Evolutionary conservation across 2,329 filamentous ascomycete species (phyloP).

Genomic region (Celoporthe dispersa): DNA sequence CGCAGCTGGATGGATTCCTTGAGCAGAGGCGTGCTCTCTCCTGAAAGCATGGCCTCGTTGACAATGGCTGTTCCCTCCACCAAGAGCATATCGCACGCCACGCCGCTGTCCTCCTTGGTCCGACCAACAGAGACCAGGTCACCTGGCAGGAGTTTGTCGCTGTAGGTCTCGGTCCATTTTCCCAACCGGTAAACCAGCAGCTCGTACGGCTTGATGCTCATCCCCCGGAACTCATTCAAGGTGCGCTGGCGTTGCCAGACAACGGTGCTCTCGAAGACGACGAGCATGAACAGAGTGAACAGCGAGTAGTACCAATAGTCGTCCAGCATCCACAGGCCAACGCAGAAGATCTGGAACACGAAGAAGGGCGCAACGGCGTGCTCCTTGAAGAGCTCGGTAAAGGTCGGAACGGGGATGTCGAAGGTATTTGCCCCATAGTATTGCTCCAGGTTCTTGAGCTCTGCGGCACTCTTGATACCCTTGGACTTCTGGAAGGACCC

Average conservation of each 20-base stretch:
- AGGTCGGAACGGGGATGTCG: slow-evolving; percentile 95
- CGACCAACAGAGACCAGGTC: slow-evolving; percentile 91
- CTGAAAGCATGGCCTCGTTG: slow-evolving; percentile 98
- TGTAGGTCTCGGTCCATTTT: slow-evolving; percentile 86
- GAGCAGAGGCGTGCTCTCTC: slow-evolving; percentile 93
- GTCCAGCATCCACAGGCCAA: slow-evolving; percentile 97
- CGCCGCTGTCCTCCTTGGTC: slow-evolving; percentile 95
- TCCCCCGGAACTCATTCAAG: slow-evolving; percentile 92
- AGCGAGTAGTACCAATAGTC: slow-evolving; percentile 99
- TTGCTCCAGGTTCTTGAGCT: slow-evolving; percentile 80
- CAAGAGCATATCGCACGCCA: slow-evolving; percentile 95
- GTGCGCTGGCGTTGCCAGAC: slow-evolving; percentile 99
- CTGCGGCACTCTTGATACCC: slow-evolving; percentile 74
- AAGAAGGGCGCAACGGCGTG: slow-evolving; percentile 99
- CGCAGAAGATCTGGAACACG: slow-evolving; percentile 98
- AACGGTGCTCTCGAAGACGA: slow-evolving; percentile 96
- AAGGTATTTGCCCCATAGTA: slow-evolving; percentile 97
- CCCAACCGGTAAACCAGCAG: slow-evolving; percentile 87
- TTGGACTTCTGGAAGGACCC: slow-evolving; percentile 77
- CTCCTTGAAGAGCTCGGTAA: slow-evolving; percentile 95
- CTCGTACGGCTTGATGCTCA: slow-evolving; percentile 99
- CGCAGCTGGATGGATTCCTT: slow-evolving; percentile 96
- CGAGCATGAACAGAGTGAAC: slow-evolving; percentile 98
- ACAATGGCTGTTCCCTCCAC: slow-evolving; percentile 96
- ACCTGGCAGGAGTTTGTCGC: slow-evolving; percentile 89